Percentiles rank a stretch among this genome's conserved stretches.
phyloP scores from a whole-genome alignment of 768 basidiomycete species.

The Tulasnella sp. region DNA sequence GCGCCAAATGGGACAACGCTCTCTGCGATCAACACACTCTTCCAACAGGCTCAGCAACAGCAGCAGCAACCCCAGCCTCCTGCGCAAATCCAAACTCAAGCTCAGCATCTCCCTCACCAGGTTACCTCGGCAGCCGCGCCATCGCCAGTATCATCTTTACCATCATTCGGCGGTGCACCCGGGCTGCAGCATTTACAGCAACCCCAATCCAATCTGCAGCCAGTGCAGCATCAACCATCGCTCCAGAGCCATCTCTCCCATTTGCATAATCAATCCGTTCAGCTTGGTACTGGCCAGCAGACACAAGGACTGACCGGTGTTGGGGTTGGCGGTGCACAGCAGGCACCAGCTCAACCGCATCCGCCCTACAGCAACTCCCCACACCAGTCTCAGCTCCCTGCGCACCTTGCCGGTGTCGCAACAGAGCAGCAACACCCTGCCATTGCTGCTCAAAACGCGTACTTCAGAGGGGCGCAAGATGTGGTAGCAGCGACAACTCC shows the following conservation, averaged over 20 bases:
- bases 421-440: slow-evolving; percentile 2
- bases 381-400: slow-evolving; percentile 1
- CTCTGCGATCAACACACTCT: slow-evolving; percentile 1
- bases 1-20: not conserved
- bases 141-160: not conserved
- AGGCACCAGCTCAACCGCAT: not conserved
- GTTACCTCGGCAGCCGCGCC: not conserved
- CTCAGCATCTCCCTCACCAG: not conserved
- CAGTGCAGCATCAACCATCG: not conserved
- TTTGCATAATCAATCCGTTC: not conserved
- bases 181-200: slow-evolving; percentile 5
- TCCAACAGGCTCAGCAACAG: slow-evolving; percentile 13
- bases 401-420: not conserved
- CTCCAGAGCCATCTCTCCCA: not conserved
- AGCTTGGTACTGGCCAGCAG: slow-evolving; percentile 6
- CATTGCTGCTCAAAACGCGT: slow-evolving; percentile 10
- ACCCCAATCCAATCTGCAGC: slow-evolving; percentile 1
- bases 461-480: slow-evolving; percentile 8
- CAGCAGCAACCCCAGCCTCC: not conserved
- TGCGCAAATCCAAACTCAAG: no score
- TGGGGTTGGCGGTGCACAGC: not conserved
- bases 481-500: no score
- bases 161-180: slow-evolving; percentile 2
- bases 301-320: not conserved
- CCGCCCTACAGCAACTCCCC: not conserved